Evolutionary conservation across 805 yeast genomes (phyloP).

Genomic region (Brettanomyces sp.): DNA sequence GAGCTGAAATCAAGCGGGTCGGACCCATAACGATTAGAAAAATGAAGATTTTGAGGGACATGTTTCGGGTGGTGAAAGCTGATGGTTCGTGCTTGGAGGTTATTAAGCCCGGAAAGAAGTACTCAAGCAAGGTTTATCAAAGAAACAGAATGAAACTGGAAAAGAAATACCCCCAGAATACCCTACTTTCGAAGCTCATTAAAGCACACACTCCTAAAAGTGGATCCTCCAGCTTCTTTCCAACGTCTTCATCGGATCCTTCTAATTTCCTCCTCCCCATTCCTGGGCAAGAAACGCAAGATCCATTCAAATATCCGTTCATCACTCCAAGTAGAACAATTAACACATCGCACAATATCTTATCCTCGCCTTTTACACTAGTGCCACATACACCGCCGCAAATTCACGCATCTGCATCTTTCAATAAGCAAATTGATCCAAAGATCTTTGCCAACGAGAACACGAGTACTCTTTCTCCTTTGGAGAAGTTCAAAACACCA

Average conservation of each 20-base stretch:
- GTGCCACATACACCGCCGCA: not conserved
- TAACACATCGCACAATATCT: not conserved
- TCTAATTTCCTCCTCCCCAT: not conserved
- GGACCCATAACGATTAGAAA: conserved; percentile 9
- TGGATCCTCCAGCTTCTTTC: too few species aligned
- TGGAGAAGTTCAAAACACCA: not conserved
- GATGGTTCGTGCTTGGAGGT: conserved; percentile 9
- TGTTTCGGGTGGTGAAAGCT: conserved; percentile 16
- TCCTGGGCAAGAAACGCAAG: not conserved
- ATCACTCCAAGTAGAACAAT: not conserved
- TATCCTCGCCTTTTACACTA: not conserved
- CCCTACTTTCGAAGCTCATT: too few species aligned
- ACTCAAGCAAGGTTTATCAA: conserved; percentile 17
- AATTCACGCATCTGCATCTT: not conserved
- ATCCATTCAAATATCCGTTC: not conserved
- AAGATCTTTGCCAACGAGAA: not conserved
- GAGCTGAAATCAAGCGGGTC: conserved; percentile 3
- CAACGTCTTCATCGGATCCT: too few species aligned
- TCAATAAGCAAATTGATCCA: not conserved
- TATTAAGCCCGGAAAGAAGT: conserved; percentile 24
- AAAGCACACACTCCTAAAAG: too few species aligned
- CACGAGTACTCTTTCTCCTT: not conserved
- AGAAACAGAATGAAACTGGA: not conserved
- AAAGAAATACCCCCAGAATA: not conserved
- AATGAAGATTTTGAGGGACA: conserved; percentile 14